Evolutionary conservation across 352 stramenopile genomes (phyloP).

Genomic region (Phytophthora podocarpi): DNA sequence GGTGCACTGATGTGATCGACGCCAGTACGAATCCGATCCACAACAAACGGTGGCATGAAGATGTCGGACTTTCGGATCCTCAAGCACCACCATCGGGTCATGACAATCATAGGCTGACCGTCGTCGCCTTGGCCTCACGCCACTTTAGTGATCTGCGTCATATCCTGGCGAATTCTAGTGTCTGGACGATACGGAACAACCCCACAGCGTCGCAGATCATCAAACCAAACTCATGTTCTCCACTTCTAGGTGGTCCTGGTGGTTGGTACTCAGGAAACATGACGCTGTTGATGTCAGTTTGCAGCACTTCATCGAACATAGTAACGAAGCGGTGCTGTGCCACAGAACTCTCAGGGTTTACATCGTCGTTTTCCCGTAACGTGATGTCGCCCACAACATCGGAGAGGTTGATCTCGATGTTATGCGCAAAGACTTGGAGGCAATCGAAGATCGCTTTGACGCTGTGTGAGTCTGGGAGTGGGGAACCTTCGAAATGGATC

Average conservation of each 20-base stretch:
- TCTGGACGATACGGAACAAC: conserved; percentile 41
- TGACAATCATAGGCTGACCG: conserved; percentile 28
- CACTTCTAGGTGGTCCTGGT: background rate
- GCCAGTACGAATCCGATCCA: conserved; percentile 26
- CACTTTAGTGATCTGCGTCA: conserved; percentile 35
- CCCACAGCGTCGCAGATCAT: conserved; percentile 45
- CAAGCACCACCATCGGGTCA: conserved; percentile 40
- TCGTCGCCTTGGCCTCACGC: conserved; percentile 15
- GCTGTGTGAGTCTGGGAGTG: conserved; percentile 27
- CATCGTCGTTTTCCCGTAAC: conserved; percentile 53
- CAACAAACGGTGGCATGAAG: conserved; percentile 22
- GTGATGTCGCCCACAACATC: conserved; percentile 46
- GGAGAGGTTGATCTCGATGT: conserved; percentile 52
- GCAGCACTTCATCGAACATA: conserved; percentile 24
- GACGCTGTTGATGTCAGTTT: conserved; percentile 42
- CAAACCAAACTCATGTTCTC: conserved; percentile 18
- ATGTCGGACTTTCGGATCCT: conserved; percentile 32
- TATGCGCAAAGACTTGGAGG: conserved; percentile 44
- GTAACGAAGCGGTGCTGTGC: conserved; percentile 41
- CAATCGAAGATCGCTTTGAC: conserved; percentile 40
- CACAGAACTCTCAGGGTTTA: conserved; percentile 22
- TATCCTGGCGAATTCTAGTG: conserved; percentile 41
- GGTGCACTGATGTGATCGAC: conserved; percentile 34
- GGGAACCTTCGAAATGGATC: conserved; percentile 42
- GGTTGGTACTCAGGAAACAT: conserved; percentile 35